Conservation (phyloP, 2,329 filamentous ascomycete genomes). For the Nannizziopsis barbatae region DNA sequence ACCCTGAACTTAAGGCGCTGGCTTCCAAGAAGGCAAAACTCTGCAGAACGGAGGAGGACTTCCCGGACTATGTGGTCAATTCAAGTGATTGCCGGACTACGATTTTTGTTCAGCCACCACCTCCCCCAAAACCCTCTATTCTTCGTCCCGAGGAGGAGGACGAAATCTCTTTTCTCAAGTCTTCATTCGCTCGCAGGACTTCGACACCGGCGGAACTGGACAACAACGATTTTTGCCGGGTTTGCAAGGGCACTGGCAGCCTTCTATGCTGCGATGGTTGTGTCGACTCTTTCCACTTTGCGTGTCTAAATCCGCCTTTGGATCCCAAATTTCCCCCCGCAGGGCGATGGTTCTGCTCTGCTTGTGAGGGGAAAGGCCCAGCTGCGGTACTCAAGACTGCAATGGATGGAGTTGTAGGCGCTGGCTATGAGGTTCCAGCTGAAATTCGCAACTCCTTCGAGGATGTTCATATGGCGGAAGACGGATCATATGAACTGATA, state of each 20-base stretch:
- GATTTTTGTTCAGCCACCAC: constrained; percentile 6
- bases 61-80: constrained; percentile 6
- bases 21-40: constrained; percentile 20
- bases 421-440: constrained; percentile 60
- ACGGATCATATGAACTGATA: constrained; percentile 56
- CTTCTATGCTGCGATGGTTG: constrained; percentile 93
- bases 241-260: constrained; percentile 72
- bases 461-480: constrained; percentile 61
- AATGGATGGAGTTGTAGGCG: constrained; percentile 58
- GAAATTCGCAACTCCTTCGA: constrained; percentile 66
- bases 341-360: constrained; percentile 73
- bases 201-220: constrained; percentile 36
- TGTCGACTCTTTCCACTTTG: constrained; percentile 77
- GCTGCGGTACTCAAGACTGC: constrained; percentile 54
- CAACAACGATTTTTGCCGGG: constrained; percentile 82
- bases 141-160: constrained; percentile 4
- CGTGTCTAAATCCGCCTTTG: constrained; percentile 73
- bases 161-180: neutral
- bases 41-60: constrained; percentile 12
- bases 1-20: constrained; percentile 23
- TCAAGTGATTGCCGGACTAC: constrained; percentile 10
- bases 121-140: neutral
- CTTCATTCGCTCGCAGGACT: constrained; percentile 1
- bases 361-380: constrained; percentile 42
- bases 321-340: constrained; percentile 53